Conservation (phyloP, 2,329 filamentous ascomycete species). For the Beauveria rudraprayagi region DNA sequence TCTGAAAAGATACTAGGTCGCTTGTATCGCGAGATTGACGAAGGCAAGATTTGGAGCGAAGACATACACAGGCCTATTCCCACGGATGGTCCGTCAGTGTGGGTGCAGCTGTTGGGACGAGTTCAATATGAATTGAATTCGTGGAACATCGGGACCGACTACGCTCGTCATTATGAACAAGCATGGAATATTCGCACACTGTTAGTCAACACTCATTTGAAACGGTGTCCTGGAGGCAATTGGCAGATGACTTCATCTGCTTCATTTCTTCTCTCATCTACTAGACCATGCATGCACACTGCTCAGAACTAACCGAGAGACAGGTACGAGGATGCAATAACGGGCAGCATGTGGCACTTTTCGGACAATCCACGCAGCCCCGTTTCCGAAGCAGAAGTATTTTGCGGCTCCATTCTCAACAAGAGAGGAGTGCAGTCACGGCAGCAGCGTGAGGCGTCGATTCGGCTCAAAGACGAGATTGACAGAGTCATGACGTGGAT, state of each 20-base stretch:
- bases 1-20: conserved; percentile 61
- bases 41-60: conserved; percentile 54
- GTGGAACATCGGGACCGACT: conserved; percentile 22
- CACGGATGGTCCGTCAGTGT: conserved; percentile 29
- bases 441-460: conserved; percentile 43
- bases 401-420: conserved; percentile 46
- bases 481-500: conserved; percentile 37
- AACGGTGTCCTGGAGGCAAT: too few relatives aligned
- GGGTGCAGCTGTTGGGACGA: conserved; percentile 31
- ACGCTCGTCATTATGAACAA: conserved; percentile 25
- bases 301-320: conserved; percentile 10
- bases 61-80: conserved; percentile 31
- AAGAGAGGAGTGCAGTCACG: conserved; percentile 39
- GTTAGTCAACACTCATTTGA: conserved; percentile 24
- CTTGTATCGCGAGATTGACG: conserved; percentile 66
- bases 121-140: conserved; percentile 17
- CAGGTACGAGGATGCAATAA: conserved; percentile 40
- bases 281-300: conserved; percentile 33
- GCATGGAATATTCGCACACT: conserved; percentile 37
- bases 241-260: too few relatives aligned
- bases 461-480: conserved; percentile 43
- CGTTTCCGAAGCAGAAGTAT: conserved; percentile 45
- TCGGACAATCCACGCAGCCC: conserved; percentile 36
- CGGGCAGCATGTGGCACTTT: conserved; percentile 32
- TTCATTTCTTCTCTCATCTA: conserved; percentile 19